Evolutionary conservation across 2,329 filamentous ascomycete species (phyloP), one percentile per base, ranked within the genome.

Genomic region (Sclerotinia minor): DNA sequence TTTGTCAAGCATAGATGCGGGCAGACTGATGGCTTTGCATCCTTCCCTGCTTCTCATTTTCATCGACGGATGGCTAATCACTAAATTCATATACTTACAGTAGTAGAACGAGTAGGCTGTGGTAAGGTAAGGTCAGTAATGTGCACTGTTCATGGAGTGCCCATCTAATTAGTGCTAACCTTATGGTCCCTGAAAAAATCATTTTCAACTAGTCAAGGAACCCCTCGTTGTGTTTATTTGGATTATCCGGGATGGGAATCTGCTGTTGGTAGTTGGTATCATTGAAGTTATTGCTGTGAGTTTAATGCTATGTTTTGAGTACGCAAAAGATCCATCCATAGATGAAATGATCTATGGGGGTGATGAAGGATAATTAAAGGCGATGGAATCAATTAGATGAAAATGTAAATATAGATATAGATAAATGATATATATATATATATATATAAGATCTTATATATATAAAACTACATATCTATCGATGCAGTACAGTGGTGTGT

Each of bases 131-230:
- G 38, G 38, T 41, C 38, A 15, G 50, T 26, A 26, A 50, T 1
- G 38, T 59, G 55, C 57, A 59, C 57, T 47, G 57, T 32, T 60
- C 57, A 60, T 32, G 41, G 57, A 32, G 24, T 59, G 57, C 19
- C 41, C 41, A n/a, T 19, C 29, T 44, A n/a, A n/a, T n/a, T n/a
- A 32, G 6, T 2, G 3, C 24, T 9, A 47, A 21, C 11, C 38
- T 41, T 6, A 55, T 47, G 41, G 26, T 24, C 57, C 26, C 41
- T 47, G 57, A 47, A 59, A 59, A 13, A 15, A 21, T 13, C n/a
- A n/a, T 32, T 35, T 19, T 35, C 19, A 35, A n/a, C 19, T 54
- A 35, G 52, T 32, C 52, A 32, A 54, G 8, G 29, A 41, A 35
- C 32, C 53, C 53, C 32, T 57, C 32, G 53, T 41, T 24, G 24